phyloP scores from a whole-genome alignment of 768 basidiomycete species.

The Pulveroboletus ravenelii region DNA sequence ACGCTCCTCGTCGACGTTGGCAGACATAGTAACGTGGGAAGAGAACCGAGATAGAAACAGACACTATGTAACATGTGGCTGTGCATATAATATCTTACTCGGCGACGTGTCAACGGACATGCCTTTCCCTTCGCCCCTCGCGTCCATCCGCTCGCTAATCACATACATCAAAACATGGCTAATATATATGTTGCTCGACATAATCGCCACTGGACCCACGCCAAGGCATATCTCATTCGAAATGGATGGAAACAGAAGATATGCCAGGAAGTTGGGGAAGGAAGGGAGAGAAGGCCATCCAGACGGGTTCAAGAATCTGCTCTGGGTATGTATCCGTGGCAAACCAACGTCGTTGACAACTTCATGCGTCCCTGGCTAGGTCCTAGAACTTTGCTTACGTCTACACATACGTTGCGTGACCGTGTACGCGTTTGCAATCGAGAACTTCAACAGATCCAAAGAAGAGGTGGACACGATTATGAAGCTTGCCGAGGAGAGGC shows the following conservation, averaged over 20 bases:
- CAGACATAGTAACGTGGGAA: not conserved
- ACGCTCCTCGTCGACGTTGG: conserved; percentile 24
- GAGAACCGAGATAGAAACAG: too few relatives aligned
- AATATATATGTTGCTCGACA: conserved; percentile 47
- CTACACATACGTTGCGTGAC: conserved; percentile 82
- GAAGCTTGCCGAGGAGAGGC: conserved; percentile 71
- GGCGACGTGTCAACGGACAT: not conserved
- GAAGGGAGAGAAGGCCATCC: conserved; percentile 74
- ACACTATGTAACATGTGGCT: conserved; percentile 17
- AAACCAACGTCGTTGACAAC: too few relatives aligned
- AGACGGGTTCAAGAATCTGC: conserved; percentile 77
- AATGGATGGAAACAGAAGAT: conserved; percentile 96
- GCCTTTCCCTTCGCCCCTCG: conserved; percentile 2
- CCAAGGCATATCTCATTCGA: conserved; percentile 91
- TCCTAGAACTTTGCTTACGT: conserved; percentile 78
- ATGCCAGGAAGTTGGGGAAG: conserved; percentile 66
- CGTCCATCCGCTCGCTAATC: conserved; percentile 10
- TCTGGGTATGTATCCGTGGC: conserved; percentile 53
- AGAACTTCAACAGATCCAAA: conserved; percentile 87
- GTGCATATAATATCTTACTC: not conserved
- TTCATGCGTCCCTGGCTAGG: conserved; percentile 39
- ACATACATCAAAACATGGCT: conserved; percentile 21
- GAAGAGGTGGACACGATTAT: conserved; percentile 88
- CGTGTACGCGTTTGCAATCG: conserved; percentile 97
- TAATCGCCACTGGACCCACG: conserved; percentile 79